These are phyloP conservation scores for Sugiyamaella boreocaroliniensis DNA, from an alignment of 805 yeast genomes.

Conservation along the genomic window DNA sequence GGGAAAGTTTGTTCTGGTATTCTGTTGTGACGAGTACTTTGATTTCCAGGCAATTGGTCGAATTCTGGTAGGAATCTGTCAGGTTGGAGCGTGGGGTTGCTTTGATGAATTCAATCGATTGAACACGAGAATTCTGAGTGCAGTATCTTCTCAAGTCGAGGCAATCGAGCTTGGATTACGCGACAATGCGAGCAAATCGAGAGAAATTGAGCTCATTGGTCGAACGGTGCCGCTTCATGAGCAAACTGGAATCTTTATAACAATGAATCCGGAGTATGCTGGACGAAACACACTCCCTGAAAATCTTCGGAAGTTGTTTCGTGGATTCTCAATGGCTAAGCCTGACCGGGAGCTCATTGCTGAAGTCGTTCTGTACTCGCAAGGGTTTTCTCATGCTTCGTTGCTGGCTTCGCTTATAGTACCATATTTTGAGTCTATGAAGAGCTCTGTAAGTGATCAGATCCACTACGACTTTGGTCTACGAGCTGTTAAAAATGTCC, in stretches of 20 bases:
- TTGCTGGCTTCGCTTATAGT: slow-evolving; percentile 45
- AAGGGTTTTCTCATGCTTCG: slow-evolving; percentile 53
- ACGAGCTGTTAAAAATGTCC: slow-evolving; percentile 65
- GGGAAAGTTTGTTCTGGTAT: slow-evolving; percentile 77
- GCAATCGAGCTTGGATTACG: slow-evolving; percentile 53
- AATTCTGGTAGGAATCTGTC: slow-evolving; percentile 68
- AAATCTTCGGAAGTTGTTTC: slow-evolving; percentile 69
- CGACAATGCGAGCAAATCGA: not conserved
- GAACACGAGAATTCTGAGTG: slow-evolving; percentile 63
- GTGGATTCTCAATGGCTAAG: slow-evolving; percentile 62
- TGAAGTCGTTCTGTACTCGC: slow-evolving; percentile 62
- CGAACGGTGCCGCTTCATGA: slow-evolving; percentile 16
- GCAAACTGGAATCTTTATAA: slow-evolving; percentile 64
- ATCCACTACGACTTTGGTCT: slow-evolving; percentile 87
- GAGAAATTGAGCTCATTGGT: slow-evolving; percentile 24
- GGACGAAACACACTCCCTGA: slow-evolving; percentile 84
- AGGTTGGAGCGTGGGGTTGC: slow-evolving; percentile 90
- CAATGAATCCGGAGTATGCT: slow-evolving; percentile 84
- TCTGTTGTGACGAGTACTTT: slow-evolving; percentile 86
- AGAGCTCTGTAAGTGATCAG: slow-evolving; percentile 42
- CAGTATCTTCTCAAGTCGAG: slow-evolving; percentile 76
- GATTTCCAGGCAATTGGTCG: slow-evolving; percentile 75
- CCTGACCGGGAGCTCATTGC: slow-evolving; percentile 69
- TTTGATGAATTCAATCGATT: slow-evolving; percentile 92
- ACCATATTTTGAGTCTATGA: slow-evolving; percentile 46